Base-by-base conservation (phyloP, 495 filamentous ascomycete genomes). In the Evernia prunastri region DNA sequence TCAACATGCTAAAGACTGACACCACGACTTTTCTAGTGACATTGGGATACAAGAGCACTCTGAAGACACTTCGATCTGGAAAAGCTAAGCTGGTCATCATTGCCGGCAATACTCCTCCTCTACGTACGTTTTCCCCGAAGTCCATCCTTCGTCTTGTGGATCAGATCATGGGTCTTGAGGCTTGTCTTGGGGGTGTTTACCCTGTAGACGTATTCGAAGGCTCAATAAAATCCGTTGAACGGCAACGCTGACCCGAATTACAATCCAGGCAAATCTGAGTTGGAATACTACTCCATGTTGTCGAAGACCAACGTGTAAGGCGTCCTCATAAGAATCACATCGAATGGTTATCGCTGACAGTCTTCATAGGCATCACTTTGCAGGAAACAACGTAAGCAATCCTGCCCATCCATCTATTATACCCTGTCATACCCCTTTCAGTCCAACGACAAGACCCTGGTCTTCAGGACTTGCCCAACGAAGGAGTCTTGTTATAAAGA, bases 61-160 rank as follows among this genome's bases (percentile, higher is more conserved):
- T 97, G 77, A 98, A 98, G 87, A 86, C 86, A 63, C 87, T 98
- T 70, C 91, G 94, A 73, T 86, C 85, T 66, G 79, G 79, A 67
- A 80, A 81, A 75, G 84, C 84, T 64, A 86, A 86, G 77, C 76
- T 96, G 73, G 76, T 86, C 72, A 80, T 88, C 73, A 91, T 94
- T 72, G 87, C 91, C 66, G 91, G 89, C 79, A 97, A 98, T 84
- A 95, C 91, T 66, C 94, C 94, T 72, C 92, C 94, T 72, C 87
- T 98, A 62, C 84, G 91, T 75, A 53, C 49, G 49, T 53, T 15
- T 17, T 31, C 12, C 8, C 10, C 15, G 4, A 5, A 17, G 49
- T 31, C 27, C 25, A 53, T 53, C 12, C 18, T 13, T 10, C 23
- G 13, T 6, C 43, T 47, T 49, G 11, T 17, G 6, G 49, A 53